Conservation (phyloP, 2,329 filamentous ascomycete genomes). For the Didymella exigua region DNA sequence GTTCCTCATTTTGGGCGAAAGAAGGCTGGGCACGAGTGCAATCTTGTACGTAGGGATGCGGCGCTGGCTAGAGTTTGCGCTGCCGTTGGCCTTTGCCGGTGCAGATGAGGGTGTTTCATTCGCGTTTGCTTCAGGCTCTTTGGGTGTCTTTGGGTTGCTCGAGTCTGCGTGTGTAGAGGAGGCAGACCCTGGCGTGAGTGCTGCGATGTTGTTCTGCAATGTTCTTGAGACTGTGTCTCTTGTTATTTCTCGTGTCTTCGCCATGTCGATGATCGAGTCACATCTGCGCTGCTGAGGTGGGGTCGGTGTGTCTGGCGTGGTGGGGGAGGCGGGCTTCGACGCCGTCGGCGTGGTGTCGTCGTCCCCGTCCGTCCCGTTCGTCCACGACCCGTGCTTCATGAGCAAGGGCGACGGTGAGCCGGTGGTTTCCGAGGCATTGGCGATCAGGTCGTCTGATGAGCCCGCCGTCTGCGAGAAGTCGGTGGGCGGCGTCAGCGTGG, state of each 20-base stretch:
- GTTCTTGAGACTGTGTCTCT: neutral
- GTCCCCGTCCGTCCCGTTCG: no score
- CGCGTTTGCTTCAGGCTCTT: neutral
- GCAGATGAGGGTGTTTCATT: neutral
- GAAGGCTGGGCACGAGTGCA: slow-evolving; percentile 36
- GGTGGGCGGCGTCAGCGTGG: slow-evolving; percentile 22
- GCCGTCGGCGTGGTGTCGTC: slow-evolving; percentile 20
- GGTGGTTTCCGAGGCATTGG: slow-evolving; percentile 28
- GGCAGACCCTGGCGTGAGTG: neutral
- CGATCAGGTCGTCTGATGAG: slow-evolving; percentile 44
- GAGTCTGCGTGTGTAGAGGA: neutral
- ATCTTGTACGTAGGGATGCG: slow-evolving; percentile 40
- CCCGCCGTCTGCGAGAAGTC: slow-evolving; percentile 43
- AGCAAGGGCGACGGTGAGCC: slow-evolving; percentile 34
- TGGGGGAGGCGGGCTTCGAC: slow-evolving; percentile 18
- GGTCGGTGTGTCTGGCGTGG: slow-evolving; percentile 29
- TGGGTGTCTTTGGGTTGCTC: neutral
- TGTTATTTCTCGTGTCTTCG: neutral
- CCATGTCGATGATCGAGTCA: slow-evolving; percentile 17
- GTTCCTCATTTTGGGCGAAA: slow-evolving; percentile 24
- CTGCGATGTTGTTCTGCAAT: neutral
- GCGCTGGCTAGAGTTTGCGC: slow-evolving; percentile 23
- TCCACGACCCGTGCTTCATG: slow-evolving; percentile 20
- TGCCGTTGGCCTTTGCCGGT: slow-evolving; percentile 2
- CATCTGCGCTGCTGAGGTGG: slow-evolving; percentile 29